These are phyloP conservation scores for Hyaloscypha bicolor DNA, from an alignment of 495 filamentous ascomycete genomes.

Conservation along the genomic window DNA sequence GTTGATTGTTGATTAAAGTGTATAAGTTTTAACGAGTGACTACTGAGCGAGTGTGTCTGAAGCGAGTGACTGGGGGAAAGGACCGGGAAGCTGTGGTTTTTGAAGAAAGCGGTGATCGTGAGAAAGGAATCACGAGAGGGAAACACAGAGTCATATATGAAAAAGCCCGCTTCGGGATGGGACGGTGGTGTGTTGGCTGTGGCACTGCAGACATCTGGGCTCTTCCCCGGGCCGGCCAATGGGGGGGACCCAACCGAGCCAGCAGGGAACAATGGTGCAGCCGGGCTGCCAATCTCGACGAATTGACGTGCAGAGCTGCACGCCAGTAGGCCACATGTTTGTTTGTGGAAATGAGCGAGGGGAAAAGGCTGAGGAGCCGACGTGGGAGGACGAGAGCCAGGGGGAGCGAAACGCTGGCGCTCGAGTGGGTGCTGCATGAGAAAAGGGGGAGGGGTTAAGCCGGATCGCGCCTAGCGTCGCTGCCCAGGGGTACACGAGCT, in stretches of 20 bases:
- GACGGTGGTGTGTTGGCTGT: background rate
- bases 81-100: background rate
- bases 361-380: background rate
- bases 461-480: background rate
- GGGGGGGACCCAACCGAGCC: background rate
- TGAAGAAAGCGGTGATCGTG: background rate
- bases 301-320: background rate
- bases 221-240: background rate
- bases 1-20: constrained; percentile 9
- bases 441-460: background rate
- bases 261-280: background rate
- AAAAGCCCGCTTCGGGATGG: background rate
- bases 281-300: background rate
- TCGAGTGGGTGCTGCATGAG: background rate
- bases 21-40: background rate
- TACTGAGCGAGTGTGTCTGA: background rate
- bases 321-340: background rate
- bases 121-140: background rate
- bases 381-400: background rate
- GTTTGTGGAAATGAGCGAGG: background rate
- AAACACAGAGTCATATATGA: background rate
- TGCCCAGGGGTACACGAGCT: background rate
- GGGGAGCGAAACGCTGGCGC: background rate
- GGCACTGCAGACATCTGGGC: background rate
- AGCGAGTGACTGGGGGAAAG: background rate